Evolutionary conservation across 345 rosid species (phyloP).

Genomic region (Trapa incisa): DNA sequence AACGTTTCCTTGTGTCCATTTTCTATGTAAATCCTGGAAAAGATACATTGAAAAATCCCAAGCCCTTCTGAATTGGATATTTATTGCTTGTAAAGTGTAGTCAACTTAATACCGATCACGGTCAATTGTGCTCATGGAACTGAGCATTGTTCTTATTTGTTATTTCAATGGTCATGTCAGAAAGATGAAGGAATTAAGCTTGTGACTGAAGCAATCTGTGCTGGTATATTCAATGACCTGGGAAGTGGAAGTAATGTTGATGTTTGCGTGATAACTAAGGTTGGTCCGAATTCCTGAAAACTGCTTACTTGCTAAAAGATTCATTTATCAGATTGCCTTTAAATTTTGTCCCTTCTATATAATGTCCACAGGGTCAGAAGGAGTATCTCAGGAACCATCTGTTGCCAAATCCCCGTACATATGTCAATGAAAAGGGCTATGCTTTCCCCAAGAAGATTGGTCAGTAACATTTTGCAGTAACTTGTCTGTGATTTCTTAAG

Average conservation of each 20-base stretch:
- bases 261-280: slow-evolving; percentile 19
- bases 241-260: slow-evolving; percentile 21
- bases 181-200: slow-evolving; percentile 18
- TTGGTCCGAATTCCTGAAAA: background rate
- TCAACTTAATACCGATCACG: background rate
- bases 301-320: background rate
- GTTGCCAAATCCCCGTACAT: slow-evolving; percentile 17
- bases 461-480: background rate
- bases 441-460: slow-evolving; percentile 16
- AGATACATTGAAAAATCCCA: too few relatives aligned
- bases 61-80: background rate
- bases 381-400: slow-evolving; percentile 20
- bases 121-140: background rate
- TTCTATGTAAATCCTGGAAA: background rate
- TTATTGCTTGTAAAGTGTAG: background rate
- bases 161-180: slow-evolving; percentile 1
- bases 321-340: background rate
- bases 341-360: background rate
- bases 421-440: slow-evolving; percentile 11
- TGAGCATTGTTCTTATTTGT: background rate
- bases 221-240: slow-evolving; percentile 57
- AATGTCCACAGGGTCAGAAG: slow-evolving; percentile 12
- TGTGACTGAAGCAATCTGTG: slow-evolving; percentile 17
- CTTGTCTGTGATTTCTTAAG: background rate
- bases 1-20: background rate